Conservation (phyloP, 1,139 yeast species). For the Candida dubliniensis region DNA sequence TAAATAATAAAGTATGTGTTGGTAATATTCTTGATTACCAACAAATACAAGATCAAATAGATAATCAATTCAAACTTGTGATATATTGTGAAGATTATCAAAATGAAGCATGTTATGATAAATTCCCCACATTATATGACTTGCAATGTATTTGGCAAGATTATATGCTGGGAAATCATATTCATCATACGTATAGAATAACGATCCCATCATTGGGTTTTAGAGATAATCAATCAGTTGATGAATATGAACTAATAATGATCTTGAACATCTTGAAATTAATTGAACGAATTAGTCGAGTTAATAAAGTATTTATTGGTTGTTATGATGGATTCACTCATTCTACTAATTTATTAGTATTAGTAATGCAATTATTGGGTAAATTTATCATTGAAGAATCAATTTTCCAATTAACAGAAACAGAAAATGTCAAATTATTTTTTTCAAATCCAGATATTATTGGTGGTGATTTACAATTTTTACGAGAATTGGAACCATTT, state of each 20-base stretch:
- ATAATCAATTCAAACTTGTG: conserved; percentile 29
- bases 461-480: conserved; percentile 32
- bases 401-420: conserved; percentile 17
- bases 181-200: conserved; percentile 21
- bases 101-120: conserved; percentile 25
- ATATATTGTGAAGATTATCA: conserved; percentile 40
- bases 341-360: conserved; percentile 30
- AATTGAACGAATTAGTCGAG: conserved; percentile 24
- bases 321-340: conserved; percentile 47
- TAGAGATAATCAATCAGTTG: neutral
- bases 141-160: conserved; percentile 16
- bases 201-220: conserved; percentile 39
- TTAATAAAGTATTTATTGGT: conserved; percentile 31
- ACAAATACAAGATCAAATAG: conserved; percentile 15
- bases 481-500: conserved; percentile 34
- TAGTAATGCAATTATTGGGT: conserved; percentile 24
- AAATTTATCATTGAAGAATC: conserved; percentile 27
- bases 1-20: conserved; percentile 27
- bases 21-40: conserved; percentile 39
- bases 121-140: conserved; percentile 25
- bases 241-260: conserved; percentile 27
- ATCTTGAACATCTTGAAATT: conserved; percentile 35
- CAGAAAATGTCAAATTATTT: conserved; percentile 26
- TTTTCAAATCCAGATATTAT: conserved; percentile 17
- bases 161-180: conserved; percentile 6